Evolutionary conservation across 1,284 basidiomycete genomes (phyloP).

Genomic region (Apiotrichum sp.): DNA sequence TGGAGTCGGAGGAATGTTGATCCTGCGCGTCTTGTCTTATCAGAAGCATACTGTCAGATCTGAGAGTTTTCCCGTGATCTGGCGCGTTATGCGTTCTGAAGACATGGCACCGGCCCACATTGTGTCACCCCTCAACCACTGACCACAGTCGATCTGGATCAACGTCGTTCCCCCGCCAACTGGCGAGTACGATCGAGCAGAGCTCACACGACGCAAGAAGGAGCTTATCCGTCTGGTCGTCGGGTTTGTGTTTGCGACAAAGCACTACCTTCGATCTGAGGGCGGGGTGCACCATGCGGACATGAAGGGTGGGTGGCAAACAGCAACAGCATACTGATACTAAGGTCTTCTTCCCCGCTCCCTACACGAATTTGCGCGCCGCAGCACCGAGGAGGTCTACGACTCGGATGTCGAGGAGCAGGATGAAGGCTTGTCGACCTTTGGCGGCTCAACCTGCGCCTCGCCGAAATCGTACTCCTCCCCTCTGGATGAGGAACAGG

Average conservation of each 20-base stretch:
- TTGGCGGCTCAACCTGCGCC: constrained; percentile 1
- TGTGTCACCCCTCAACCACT: too few relatives aligned
- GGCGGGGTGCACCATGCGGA: constrained; percentile 42
- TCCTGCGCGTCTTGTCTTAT: too few relatives aligned
- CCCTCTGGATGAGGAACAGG: constrained; percentile 5
- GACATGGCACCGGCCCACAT: too few relatives aligned
- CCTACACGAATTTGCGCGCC: constrained; percentile 22
- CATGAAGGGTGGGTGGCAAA: constrained; percentile 27
- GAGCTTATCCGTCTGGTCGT: constrained; percentile 63
- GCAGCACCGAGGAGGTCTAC: background rate
- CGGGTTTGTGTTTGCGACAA: constrained; percentile 37
- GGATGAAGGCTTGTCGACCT: background rate
- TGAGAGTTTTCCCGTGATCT: too few relatives aligned
- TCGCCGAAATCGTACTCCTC: constrained; percentile 8
- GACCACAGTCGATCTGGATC: constrained; percentile 61
- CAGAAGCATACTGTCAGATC: too few relatives aligned
- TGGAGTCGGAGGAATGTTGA: background rate
- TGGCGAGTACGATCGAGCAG: constrained; percentile 32
- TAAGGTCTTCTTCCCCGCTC: constrained; percentile 31
- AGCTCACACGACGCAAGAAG: constrained; percentile 65
- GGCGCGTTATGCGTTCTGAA: too few relatives aligned
- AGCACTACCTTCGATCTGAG: constrained; percentile 43
- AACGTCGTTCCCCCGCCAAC: constrained; percentile 58
- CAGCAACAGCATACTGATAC: background rate
- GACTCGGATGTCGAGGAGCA: background rate